These are phyloP conservation scores for Camellia japonica DNA, from an alignment of 148 eudicot genomes.

Conservation along the genomic window DNA sequence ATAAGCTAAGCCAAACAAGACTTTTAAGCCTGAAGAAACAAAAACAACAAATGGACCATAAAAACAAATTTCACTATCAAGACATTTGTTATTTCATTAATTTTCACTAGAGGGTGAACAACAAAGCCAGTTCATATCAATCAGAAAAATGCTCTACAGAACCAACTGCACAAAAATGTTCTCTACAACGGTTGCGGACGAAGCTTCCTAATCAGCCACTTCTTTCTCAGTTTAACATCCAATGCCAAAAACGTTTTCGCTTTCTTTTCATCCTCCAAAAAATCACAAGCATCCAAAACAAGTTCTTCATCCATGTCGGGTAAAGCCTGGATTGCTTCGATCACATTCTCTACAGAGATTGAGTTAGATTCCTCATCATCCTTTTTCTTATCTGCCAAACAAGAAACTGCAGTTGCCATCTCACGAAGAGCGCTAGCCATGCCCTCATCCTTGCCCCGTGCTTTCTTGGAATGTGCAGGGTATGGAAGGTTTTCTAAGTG, in stretches of 20 bases:
- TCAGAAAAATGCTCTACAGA: too few relatives aligned
- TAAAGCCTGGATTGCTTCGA: constrained; percentile 40
- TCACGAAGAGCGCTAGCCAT: constrained; percentile 24
- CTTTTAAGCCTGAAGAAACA: too few relatives aligned
- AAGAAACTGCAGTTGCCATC: constrained; percentile 34
- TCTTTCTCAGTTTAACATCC: constrained; percentile 38
- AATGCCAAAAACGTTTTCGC: constrained; percentile 42
- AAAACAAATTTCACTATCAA: too few relatives aligned
- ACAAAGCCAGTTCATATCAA: too few relatives aligned
- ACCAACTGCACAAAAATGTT: too few relatives aligned
- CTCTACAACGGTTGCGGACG: constrained; percentile 1
- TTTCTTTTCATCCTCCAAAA: constrained; percentile 43
- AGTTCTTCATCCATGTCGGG: constrained; percentile 44
- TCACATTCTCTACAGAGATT: constrained; percentile 24
- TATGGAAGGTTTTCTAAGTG: constrained; percentile 14
- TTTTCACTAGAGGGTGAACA: too few relatives aligned
- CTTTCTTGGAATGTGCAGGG: constrained; percentile 21
- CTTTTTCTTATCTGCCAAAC: constrained; percentile 31
- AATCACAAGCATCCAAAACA: constrained; percentile 46
- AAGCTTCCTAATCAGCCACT: constrained; percentile 48
- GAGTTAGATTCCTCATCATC: constrained; percentile 9
- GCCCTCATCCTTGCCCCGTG: constrained; percentile 24
- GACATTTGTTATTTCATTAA: too few relatives aligned
- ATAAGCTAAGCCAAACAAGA: too few relatives aligned
- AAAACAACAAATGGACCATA: too few relatives aligned